Evolutionary conservation across 768 basidiomycete genomes (phyloP), one percentile per base, ranked within the genome.

Genomic region (Naganishia vaughanmartiniae): DNA sequence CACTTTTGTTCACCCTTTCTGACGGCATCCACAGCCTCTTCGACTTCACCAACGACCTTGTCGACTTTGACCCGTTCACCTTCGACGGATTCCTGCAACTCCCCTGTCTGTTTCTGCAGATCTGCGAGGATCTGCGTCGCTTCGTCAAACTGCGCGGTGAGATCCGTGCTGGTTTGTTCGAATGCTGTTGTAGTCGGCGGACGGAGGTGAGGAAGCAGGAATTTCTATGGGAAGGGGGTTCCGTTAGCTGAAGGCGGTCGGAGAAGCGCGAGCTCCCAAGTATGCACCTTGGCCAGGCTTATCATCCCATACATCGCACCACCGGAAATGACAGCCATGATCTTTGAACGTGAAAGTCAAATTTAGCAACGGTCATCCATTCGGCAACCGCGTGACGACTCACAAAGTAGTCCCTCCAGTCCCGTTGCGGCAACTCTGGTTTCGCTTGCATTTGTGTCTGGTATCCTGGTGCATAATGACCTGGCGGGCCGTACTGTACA

Each of bases 331-430:
- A 97, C 89, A 15, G 90, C 89, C 79, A 94, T 92, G 76, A 99
- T 94, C 94, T 97, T 15, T 31, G 36, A 74, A 66, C 12, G 53
- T 73, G 70, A 71, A 76, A 76, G 15, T 14, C 17, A 12, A 12
- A 3, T 26, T 75, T 69, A 71, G 72, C 39, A 9, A 14, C 21
- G 15, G 33, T 45, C n/a, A 17, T 30, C 21, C 1, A 55, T n/a
- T n/a, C n/a, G n/a, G n/a, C n/a, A n/a, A n/a, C n/a, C n/a, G 30
- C n/a, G n/a, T 17, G 19, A 4, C 4, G 2, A 26, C 91, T 77
- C 78, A 94, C 93, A 80, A 98, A 99, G 81, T 95, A 92, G 82
- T 99, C 96, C 70, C 94, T 85, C 96, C 96, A 99, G 80, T 98
- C 95, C 87, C 91, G 88, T 70, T 83, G 84, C 11, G 86, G 87